Evolutionary conservation across 1,284 basidiomycete genomes (phyloP), one percentile per base, ranked within the genome.

Genomic region (Leccinum angustisporum): DNA sequence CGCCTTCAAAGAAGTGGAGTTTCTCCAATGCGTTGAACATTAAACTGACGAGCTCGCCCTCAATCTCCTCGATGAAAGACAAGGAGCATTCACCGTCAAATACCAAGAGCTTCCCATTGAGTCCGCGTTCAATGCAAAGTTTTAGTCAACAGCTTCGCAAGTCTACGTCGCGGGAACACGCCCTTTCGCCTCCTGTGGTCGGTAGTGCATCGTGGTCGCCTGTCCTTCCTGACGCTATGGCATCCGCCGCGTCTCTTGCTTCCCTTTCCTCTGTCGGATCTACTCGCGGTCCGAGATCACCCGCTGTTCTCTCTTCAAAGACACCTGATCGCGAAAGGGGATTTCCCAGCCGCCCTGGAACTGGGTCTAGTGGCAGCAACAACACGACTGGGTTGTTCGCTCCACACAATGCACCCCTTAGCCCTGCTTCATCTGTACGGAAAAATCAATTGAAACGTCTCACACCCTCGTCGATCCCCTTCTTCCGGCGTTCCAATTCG

Each of bases 1-100:
- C 90, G 1, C 90, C 91, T 54, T 92, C 87, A 48, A 97, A 96
- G 81, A 98, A 97, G 77, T 98, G 95, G 95, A 97, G 94, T 81
- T 94, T 98, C 77, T 93, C 93, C 6, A 91, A 86, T 62, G 92
- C 92, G 6, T 80, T 97, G n/a, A 95, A 91, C 68, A 84, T 94
- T 68, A 92, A 88, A 72, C 77, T 93, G 56, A 83, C 86, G 21
- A 82, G 82, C 63, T 86, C 86, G 30, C 83, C 88, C 51, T 86
- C 86, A n/a, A 79, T 80, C n/a, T 79, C 84, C 31, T 83, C 84
- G 5, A 76, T 78, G 72, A 79, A 75, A 67, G 82, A 83, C 52
- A 77, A 66, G 61, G 73, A 73, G 11, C 57, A 74, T 51, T 67
- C 66, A 30, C 65, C 71, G 3, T 70, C 75, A 4, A 70, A 68